A percentile compares a stretch with the other conserved stretches of the same genome.
Conservation (phyloP, 352 stramenopile genomes). For the Pythium rhizo-oryzae region DNA sequence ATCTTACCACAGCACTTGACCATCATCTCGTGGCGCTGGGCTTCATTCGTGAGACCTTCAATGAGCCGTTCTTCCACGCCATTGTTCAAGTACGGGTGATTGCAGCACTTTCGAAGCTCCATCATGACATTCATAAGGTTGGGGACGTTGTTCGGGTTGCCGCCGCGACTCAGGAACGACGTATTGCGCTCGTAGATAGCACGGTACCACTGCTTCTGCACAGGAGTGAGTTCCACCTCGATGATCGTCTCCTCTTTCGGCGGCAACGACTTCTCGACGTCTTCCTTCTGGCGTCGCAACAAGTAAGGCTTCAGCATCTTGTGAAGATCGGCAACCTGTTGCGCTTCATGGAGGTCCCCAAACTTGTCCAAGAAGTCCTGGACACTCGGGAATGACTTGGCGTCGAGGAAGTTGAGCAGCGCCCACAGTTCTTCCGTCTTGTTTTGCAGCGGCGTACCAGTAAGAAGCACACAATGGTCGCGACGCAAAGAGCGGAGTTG, state of each 20-base stretch:
- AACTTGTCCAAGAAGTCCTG: slow-evolving; percentile 95
- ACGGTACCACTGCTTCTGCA: slow-evolving; percentile 92
- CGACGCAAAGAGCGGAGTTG: slow-evolving; percentile 82
- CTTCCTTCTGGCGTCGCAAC: slow-evolving; percentile 88
- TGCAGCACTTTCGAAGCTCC: slow-evolving; percentile 92
- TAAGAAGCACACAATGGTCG: slow-evolving; percentile 86
- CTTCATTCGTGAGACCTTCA: slow-evolving; percentile 74
- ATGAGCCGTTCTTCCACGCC: slow-evolving; percentile 90
- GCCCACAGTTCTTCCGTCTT: slow-evolving; percentile 99
- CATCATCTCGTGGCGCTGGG: slow-evolving; percentile 91
- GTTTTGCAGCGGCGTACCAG: slow-evolving; percentile 93
- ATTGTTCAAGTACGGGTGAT: slow-evolving; percentile 93
- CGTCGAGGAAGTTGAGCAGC: slow-evolving; percentile 98
- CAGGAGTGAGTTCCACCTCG: slow-evolving; percentile 88
- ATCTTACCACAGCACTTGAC: slow-evolving; percentile 99
- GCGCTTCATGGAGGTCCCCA: slow-evolving; percentile 83
- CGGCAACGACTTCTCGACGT: slow-evolving; percentile 89
- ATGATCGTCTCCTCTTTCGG: slow-evolving; percentile 92
- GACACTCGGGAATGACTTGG: slow-evolving; percentile 92
- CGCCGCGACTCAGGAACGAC: slow-evolving; percentile 82
- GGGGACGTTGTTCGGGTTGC: slow-evolving; percentile 80
- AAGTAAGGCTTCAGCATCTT: slow-evolving; percentile 92
- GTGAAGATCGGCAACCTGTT: slow-evolving; percentile 89
- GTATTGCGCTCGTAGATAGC: slow-evolving; percentile 98
- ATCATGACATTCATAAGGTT: slow-evolving; percentile 95